A percentile compares a stretch with the other conserved stretches of the same genome.
phyloP scores from a whole-genome alignment of 164 flowering plant genomes.

The Aristolochia fimbriata region DNA sequence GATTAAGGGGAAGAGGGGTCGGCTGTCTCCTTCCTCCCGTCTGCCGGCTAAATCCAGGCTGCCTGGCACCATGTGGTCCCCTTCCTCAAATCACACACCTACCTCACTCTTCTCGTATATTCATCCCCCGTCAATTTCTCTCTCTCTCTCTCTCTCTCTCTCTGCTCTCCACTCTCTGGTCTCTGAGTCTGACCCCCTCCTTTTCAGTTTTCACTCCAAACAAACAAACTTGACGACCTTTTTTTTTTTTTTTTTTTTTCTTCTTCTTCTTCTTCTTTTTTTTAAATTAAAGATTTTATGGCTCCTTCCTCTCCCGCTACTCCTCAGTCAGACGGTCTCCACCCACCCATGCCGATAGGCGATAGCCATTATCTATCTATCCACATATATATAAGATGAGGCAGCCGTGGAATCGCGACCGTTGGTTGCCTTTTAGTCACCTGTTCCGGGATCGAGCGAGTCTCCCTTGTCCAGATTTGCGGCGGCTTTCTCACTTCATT shows the following conservation, averaged over 20 bases:
- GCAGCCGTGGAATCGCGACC: neutral
- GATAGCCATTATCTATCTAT: neutral
- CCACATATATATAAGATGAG: neutral
- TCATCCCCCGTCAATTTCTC: neutral
- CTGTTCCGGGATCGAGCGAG: no score
- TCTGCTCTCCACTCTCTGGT: neutral
- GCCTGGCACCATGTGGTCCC: neutral
- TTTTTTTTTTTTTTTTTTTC: no score
- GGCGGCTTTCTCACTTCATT: no score
- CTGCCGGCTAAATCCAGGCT: constrained; percentile 6
- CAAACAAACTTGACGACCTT: no score
- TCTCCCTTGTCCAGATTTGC: no score
- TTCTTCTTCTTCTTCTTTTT: no score
- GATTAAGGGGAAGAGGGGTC: neutral
- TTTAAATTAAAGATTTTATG: no score
- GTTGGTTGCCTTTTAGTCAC: neutral
- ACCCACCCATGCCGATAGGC: no score
- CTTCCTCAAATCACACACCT: neutral
- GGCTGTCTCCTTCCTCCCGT: constrained; percentile 8
- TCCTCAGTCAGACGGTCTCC: no score
- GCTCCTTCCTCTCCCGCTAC: neutral
- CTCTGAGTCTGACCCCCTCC: neutral
- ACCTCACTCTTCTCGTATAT: neutral
- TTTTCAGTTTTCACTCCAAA: no score
- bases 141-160: neutral